phyloP scores from a whole-genome alignment of 805 yeast species.

The Dipodascus albidus region DNA sequence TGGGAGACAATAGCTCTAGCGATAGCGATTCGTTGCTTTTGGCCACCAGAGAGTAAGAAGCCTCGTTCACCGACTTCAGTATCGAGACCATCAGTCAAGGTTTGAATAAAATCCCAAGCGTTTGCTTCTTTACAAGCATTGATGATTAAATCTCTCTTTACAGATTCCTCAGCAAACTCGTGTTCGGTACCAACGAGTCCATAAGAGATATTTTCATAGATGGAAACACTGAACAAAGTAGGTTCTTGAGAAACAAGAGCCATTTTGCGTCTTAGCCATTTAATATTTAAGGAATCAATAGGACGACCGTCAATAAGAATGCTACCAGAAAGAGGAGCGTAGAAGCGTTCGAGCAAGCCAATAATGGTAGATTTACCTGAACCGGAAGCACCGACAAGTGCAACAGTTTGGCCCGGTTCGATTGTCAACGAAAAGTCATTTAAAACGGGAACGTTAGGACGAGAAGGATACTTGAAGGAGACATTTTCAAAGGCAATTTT shows the following conservation, averaged over 20 bases:
- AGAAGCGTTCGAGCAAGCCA: conserved; percentile 77
- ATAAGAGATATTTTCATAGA: conserved; percentile 76
- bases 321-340: conserved; percentile 64
- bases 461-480: conserved; percentile 70
- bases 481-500: conserved; percentile 77
- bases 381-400: conserved; percentile 94
- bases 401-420: conserved; percentile 84
- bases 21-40: conserved; percentile 60
- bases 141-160: conserved; percentile 27
- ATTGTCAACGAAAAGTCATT: conserved; percentile 65
- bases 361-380: conserved; percentile 90
- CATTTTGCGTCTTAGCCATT: conserved; percentile 59
- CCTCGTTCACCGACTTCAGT: conserved; percentile 59
- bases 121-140: conserved; percentile 29
- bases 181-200: conserved; percentile 68
- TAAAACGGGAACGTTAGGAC: conserved; percentile 73
- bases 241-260: conserved; percentile 97
- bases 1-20: conserved; percentile 57
- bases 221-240: conserved; percentile 80
- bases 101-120: conserved; percentile 33
- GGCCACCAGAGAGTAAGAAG: conserved; percentile 56
- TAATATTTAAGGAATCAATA: conserved; percentile 57
- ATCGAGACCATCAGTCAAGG: conserved; percentile 69
- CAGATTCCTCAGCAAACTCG: conserved; percentile 35
- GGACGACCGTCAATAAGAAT: conserved; percentile 80